Percentiles rank a stretch among this genome's conserved stretches.
These are phyloP conservation scores for Penicillium olsonii DNA, from an alignment of 2,329 filamentous ascomycete species.

Conservation along the genomic window DNA sequence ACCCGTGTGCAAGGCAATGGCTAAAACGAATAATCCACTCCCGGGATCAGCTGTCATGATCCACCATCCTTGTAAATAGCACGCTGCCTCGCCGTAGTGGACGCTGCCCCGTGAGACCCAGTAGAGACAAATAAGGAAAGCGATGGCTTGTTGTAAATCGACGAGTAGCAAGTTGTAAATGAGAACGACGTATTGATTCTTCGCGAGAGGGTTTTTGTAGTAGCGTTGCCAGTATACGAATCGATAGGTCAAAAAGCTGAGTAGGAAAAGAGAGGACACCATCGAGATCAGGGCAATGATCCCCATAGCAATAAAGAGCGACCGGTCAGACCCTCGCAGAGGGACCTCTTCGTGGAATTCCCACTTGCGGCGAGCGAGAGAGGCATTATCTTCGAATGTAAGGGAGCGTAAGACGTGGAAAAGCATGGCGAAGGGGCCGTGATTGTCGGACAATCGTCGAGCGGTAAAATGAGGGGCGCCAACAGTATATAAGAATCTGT, in stretches of 20 bases:
- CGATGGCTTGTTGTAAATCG: conserved; percentile 53
- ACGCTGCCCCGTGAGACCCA: conserved; percentile 48
- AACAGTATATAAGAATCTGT: background rate
- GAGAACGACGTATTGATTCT: conserved; percentile 55
- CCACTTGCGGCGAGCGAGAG: conserved; percentile 19
- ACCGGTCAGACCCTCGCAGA: conserved; percentile 31
- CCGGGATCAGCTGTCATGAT: conserved; percentile 54
- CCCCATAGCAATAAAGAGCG: conserved; percentile 49
- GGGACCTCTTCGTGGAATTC: conserved; percentile 18
- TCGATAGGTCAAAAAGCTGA: conserved; percentile 51
- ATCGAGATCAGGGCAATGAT: conserved; percentile 48
- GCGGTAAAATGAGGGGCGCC: background rate
- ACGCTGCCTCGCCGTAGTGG: conserved; percentile 45
- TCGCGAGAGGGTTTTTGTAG: conserved; percentile 50
- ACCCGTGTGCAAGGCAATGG: conserved; percentile 56
- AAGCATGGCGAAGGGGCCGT: conserved; percentile 14
- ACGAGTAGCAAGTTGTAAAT: conserved; percentile 55
- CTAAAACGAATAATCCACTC: conserved; percentile 53
- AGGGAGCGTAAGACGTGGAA: conserved; percentile 17
- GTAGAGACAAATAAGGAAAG: conserved; percentile 48
- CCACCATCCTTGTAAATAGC: conserved; percentile 54
- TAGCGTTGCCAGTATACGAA: conserved; percentile 52
- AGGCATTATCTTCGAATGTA: conserved; percentile 7
- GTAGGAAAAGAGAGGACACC: conserved; percentile 23
- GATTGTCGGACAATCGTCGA: background rate